Evolutionary conservation across 768 basidiomycete species (phyloP).

Genomic region (Macrolepiota albuminosa): DNA sequence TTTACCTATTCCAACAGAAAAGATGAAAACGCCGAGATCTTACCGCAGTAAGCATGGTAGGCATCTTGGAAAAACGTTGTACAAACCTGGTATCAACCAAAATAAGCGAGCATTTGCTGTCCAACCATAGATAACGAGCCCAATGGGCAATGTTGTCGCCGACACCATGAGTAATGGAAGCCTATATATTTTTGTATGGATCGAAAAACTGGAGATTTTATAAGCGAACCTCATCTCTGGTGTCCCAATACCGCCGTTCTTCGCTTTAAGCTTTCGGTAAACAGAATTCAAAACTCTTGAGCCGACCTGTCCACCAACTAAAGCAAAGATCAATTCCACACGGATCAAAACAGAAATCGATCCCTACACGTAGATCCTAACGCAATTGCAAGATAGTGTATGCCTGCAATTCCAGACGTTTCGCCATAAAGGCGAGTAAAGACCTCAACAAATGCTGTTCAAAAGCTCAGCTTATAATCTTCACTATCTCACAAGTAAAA

Average conservation of each 20-base stretch:
- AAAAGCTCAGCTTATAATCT: conserved; percentile 1
- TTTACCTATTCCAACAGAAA: conserved; percentile 43
- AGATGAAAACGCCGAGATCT: conserved; percentile 40
- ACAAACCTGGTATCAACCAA: conserved; percentile 57
- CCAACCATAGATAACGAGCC: conserved; percentile 63
- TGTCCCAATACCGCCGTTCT: conserved; percentile 46
- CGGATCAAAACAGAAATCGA: conserved; percentile 18
- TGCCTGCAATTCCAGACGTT: conserved; percentile 45
- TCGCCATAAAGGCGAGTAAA: conserved; percentile 45
- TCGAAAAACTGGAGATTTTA: background rate
- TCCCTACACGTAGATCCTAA: conserved; percentile 45
- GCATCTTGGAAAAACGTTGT: background rate
- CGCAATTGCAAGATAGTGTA: conserved; percentile 62
- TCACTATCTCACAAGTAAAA: background rate
- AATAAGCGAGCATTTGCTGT: conserved; percentile 41
- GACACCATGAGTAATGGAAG: conserved; percentile 40
- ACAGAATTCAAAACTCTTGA: conserved; percentile 42
- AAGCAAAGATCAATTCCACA: background rate
- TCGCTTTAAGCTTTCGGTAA: conserved; percentile 39
- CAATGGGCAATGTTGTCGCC: conserved; percentile 51
- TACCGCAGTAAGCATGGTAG: background rate
- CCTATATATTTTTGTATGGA: conserved; percentile 6
- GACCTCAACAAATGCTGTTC: conserved; percentile 49
- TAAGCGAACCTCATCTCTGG: conserved; percentile 44
- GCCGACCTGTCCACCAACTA: conserved; percentile 34